These are phyloP conservation scores for Calonectria pseudoreteaudii DNA, from an alignment of 2,329 filamentous ascomycete species.

Conservation along the genomic window DNA sequence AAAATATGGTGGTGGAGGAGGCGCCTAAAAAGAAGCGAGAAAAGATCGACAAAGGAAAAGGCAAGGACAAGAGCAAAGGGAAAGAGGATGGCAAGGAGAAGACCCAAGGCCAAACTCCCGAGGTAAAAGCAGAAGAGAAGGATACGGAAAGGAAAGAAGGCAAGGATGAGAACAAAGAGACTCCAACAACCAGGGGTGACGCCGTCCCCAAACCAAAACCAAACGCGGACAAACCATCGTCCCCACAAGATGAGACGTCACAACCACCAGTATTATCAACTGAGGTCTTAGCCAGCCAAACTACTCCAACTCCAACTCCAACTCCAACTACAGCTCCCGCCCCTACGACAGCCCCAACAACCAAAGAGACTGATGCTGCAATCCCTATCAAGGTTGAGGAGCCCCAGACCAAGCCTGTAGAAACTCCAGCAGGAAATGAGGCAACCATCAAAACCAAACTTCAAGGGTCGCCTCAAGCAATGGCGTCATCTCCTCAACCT, in stretches of 20 bases:
- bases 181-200: neutral
- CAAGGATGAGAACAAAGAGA: slow-evolving; percentile 17
- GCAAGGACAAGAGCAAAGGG: slow-evolving; percentile 36
- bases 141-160: slow-evolving; percentile 22
- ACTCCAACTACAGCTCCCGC: neutral
- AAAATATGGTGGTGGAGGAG: slow-evolving; percentile 72
- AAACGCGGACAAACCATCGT: slow-evolving; percentile 10
- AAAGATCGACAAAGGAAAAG: slow-evolving; percentile 50
- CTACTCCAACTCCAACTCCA: neutral
- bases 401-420: slow-evolving; percentile 5
- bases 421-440: slow-evolving; percentile 6
- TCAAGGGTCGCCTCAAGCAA: slow-evolving; percentile 23
- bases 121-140: slow-evolving; percentile 29
- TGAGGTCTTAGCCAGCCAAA: neutral
- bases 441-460: slow-evolving; percentile 13
- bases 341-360: neutral
- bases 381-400: slow-evolving; percentile 18
- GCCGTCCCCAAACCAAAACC: slow-evolving; percentile 21
- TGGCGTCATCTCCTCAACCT: slow-evolving; percentile 38
- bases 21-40: slow-evolving; percentile 70
- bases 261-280: neutral
- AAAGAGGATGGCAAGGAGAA: slow-evolving; percentile 43
- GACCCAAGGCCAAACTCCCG: slow-evolving; percentile 19
- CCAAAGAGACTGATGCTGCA: slow-evolving; percentile 7
- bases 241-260: slow-evolving; percentile 11